Conservation (phyloP, 2,329 filamentous ascomycete genomes). For the Aspergillus hiratsukae region DNA sequence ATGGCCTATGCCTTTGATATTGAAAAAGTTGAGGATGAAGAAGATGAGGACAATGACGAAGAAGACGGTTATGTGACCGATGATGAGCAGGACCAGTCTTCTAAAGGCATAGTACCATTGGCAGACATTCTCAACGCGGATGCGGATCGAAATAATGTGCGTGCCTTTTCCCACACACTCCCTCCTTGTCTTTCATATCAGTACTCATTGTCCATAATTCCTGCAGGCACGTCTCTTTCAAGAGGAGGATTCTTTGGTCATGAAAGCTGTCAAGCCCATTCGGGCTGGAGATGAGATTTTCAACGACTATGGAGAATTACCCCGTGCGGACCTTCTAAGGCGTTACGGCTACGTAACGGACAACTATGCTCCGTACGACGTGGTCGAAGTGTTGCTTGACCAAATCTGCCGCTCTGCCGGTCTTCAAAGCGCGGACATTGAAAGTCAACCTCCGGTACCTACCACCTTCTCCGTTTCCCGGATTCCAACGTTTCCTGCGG, state of each 20-base stretch:
- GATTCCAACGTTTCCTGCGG: not conserved
- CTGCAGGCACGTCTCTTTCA: constrained; percentile 56
- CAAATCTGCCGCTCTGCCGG: constrained; percentile 47
- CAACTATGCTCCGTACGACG: constrained; percentile 73
- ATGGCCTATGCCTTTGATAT: constrained; percentile 94
- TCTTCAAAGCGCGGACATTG: constrained; percentile 24
- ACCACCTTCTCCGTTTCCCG: not conserved
- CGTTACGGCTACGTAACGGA: constrained; percentile 84
- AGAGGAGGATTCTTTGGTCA: constrained; percentile 58
- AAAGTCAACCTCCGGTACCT: constrained; percentile 31
- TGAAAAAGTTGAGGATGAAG: constrained; percentile 54
- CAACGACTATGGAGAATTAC: constrained; percentile 84
- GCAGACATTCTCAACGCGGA: constrained; percentile 88
- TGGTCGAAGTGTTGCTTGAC: constrained; percentile 69
- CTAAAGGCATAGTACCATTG: constrained; percentile 85
- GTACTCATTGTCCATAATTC: constrained; percentile 4
- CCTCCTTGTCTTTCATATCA: not conserved
- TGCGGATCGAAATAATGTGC: constrained; percentile 72
- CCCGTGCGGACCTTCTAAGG: constrained; percentile 74
- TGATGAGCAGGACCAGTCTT: constrained; percentile 61
- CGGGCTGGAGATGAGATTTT: constrained; percentile 69
- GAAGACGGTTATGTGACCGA: constrained; percentile 52
- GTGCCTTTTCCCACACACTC: constrained; percentile 13
- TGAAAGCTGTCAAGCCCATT: constrained; percentile 67
- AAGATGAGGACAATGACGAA: constrained; percentile 45